Evolutionary conservation across 2,329 filamentous ascomycete genomes (phyloP), one percentile per base, ranked within the genome.

Genomic region (Monilinia laxa): DNA sequence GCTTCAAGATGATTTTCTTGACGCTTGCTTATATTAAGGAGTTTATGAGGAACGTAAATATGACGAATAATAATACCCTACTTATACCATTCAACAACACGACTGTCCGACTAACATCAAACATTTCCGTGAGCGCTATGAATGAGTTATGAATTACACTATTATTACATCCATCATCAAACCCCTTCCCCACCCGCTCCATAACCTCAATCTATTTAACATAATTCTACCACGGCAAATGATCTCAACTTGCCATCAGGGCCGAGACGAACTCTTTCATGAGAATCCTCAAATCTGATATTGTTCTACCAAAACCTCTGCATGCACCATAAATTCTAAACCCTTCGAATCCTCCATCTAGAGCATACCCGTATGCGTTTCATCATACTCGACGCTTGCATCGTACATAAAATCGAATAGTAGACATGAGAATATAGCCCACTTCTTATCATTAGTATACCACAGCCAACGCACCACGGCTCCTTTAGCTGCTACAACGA

Each of bases 1-100:
- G 25, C 1, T 1, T 45, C 14, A 40, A 3, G 4, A 9, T 57
- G 18, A 35, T 6, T 1, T n/a, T 31, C 18, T 20, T 9, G 42
- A 14, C 12, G 18, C 16, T 31, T 4, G 6, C 12, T 16, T 28
- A 35, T 18, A 35, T 23, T 2, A 6, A 3, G 28, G 57, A 38
- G 12, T 14, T 49, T 11, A 18, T 16, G 57, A 60, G 20, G 9
- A 60, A 49, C 23, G 42, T 23, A 49, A 28, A 35, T 60, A 49
- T 49, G 57, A 60, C 31, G 18, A 49, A 49, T 49, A 12, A 49
- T 60, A 49, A 60, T 60, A 49, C 25, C 42, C 42, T 35, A 20
- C 10, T 60, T 7, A 16, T 49, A 12, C 3, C 28, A 18, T 16
- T 11, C 10, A 49, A 35, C 40, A 28, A 3, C n/a, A 9, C 40